Conservation (phyloP, 495 filamentous ascomycete genomes). For the Xylaria scruposa region DNA sequence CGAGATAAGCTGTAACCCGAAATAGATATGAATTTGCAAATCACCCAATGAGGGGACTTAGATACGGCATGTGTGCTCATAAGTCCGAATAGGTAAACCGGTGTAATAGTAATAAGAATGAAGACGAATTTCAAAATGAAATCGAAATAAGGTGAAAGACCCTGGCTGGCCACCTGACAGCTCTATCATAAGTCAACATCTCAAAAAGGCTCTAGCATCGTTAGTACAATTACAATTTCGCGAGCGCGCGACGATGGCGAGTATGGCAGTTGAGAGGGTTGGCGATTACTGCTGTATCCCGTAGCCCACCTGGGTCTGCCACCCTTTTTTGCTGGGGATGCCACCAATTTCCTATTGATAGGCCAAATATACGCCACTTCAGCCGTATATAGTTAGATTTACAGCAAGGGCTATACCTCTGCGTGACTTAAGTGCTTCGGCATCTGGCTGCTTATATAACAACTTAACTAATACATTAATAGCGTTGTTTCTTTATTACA, state of each 20-base stretch:
- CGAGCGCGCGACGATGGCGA: neutral
- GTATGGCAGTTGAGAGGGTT: slow-evolving; percentile 11
- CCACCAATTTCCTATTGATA: too few relatives aligned
- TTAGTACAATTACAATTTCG: neutral
- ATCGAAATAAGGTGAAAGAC: neutral
- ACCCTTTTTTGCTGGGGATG: too few relatives aligned
- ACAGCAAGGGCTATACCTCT: too few relatives aligned
- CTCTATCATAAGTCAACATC: neutral
- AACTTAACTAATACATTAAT: too few relatives aligned
- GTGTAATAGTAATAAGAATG: neutral
- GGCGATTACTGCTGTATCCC: neutral
- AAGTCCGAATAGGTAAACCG: neutral
- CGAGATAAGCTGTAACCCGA: neutral
- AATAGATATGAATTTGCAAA: neutral
- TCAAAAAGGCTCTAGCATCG: neutral
- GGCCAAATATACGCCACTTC: too few relatives aligned
- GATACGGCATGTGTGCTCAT: neutral
- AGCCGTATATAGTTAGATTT: too few relatives aligned
- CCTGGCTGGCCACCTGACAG: neutral
- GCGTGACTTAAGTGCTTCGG: too few relatives aligned
- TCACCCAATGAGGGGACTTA: neutral
- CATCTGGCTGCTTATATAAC: too few relatives aligned
- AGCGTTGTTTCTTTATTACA: too few relatives aligned
- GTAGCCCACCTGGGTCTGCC: too few relatives aligned
- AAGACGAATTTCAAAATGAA: neutral